phyloP scores from a whole-genome alignment of 345 rosid species.

The Moringa oleifera region DNA sequence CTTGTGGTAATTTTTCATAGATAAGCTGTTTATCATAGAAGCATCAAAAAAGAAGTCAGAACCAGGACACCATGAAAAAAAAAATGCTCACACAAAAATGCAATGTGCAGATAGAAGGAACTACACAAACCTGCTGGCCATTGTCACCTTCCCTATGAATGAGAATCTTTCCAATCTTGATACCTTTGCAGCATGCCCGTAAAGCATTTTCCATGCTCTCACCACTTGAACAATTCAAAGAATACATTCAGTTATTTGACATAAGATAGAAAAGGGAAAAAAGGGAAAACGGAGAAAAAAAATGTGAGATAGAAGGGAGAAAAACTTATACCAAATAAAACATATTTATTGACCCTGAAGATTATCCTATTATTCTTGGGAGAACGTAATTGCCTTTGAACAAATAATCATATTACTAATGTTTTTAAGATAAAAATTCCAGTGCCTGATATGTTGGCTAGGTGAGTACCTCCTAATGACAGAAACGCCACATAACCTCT shows the following conservation, averaged over 20 bases:
- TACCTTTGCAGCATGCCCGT: slow-evolving; percentile 97
- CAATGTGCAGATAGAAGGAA: slow-evolving; percentile 2
- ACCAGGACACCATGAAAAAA: too few species aligned
- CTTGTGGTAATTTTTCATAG: slow-evolving; percentile 87
- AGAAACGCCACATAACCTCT: slow-evolving; percentile 94
- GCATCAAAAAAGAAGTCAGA: slow-evolving; percentile 10
- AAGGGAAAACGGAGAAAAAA: not conserved
- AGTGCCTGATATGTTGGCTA: slow-evolving; percentile 11
- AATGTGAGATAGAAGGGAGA: too few species aligned
- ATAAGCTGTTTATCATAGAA: slow-evolving; percentile 51
- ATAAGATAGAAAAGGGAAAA: not conserved
- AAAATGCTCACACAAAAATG: not conserved
- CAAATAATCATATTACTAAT: too few species aligned
- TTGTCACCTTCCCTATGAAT: slow-evolving; percentile 98
- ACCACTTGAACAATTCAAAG: slow-evolving; percentile 46
- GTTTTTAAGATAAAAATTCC: not conserved
- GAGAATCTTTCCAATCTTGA: slow-evolving; percentile 93
- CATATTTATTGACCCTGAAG: too few species aligned
- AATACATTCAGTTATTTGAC: slow-evolving; percentile 1
- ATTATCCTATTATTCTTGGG: too few species aligned
- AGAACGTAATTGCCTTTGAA: too few species aligned
- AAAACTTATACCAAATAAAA: too few species aligned
- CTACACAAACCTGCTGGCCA: slow-evolving; percentile 72
- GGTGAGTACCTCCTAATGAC: slow-evolving; percentile 84
- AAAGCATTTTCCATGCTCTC: slow-evolving; percentile 99